Evolutionary conservation across 176 grass and related monocot genomes (phyloP).

Genomic region (Cenchrus americanus): DNA sequence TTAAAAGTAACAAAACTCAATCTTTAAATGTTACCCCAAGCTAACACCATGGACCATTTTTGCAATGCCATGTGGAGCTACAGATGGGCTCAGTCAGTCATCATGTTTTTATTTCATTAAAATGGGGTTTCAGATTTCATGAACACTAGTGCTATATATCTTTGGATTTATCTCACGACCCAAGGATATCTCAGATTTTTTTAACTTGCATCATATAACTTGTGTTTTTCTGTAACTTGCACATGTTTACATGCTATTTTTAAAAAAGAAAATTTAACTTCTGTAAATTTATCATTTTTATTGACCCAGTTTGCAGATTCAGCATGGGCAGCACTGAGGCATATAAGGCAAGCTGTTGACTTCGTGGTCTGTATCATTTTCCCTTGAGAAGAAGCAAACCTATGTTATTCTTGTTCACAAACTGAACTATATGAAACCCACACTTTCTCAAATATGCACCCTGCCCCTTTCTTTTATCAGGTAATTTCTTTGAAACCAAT

Average conservation of each 20-base stretch:
- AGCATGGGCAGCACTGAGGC: slow-evolving; percentile 75
- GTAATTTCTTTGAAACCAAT: slow-evolving; percentile 77
- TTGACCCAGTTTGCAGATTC: slow-evolving; percentile 69
- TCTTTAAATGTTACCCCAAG: background rate
- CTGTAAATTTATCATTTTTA: slow-evolving; percentile 46
- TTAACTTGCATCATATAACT: background rate
- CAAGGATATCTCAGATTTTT: background rate
- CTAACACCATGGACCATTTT: background rate
- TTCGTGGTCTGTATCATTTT: slow-evolving; percentile 61
- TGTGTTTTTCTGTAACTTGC: background rate
- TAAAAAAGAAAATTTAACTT: background rate
- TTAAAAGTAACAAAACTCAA: slow-evolving; percentile 5
- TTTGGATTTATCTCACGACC: background rate
- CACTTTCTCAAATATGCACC: slow-evolving; percentile 12
- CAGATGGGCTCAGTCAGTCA: background rate
- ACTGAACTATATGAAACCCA: slow-evolving; percentile 25
- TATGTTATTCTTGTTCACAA: background rate
- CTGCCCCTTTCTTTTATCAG: slow-evolving; percentile 40
- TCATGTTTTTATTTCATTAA: slow-evolving; percentile 9
- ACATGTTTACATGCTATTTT: background rate
- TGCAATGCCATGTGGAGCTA: background rate
- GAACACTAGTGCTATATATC: background rate
- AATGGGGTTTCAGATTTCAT: background rate
- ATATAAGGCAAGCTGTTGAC: slow-evolving; percentile 83
- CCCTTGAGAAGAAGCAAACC: background rate